Evolutionary conservation across 176 grass and related monocot species (phyloP).

Genomic region (Musa schizocarpa): DNA sequence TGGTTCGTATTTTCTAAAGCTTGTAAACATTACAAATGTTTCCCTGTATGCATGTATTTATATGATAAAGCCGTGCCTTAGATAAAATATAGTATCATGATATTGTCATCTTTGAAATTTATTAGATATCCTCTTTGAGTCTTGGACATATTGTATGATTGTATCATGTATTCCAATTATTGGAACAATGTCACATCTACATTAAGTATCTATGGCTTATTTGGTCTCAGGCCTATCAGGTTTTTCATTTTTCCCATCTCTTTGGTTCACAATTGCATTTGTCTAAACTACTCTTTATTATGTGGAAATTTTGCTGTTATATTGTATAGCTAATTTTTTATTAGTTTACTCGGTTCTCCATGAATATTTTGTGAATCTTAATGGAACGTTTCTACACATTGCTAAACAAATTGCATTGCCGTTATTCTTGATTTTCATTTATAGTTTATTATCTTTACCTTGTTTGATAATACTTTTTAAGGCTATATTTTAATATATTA

Average conservation of each 20-base stretch:
- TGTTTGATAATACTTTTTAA: too few species aligned
- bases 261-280: not conserved
- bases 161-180: too few species aligned
- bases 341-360: not conserved
- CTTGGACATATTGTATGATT: not conserved
- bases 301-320: not conserved
- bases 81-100: not conserved
- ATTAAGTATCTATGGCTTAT: not conserved
- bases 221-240: not conserved
- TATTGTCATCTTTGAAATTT: not conserved
- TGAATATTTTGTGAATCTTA: not conserved
- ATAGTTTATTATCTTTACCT: too few species aligned
- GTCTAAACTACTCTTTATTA: not conserved
- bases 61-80: not conserved
- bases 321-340: not conserved
- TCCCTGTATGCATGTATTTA: not conserved
- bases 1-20: conserved; percentile 35
- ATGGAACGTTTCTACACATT: too few species aligned
- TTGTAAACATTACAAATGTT: not conserved
- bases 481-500: too few species aligned
- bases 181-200: too few species aligned
- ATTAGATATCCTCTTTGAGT: not conserved
- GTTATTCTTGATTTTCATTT: too few species aligned
- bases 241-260: not conserved
- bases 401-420: too few species aligned